Evolutionary conservation across 805 yeast species (phyloP).

Genomic region (Lipomyces mesembrius): DNA sequence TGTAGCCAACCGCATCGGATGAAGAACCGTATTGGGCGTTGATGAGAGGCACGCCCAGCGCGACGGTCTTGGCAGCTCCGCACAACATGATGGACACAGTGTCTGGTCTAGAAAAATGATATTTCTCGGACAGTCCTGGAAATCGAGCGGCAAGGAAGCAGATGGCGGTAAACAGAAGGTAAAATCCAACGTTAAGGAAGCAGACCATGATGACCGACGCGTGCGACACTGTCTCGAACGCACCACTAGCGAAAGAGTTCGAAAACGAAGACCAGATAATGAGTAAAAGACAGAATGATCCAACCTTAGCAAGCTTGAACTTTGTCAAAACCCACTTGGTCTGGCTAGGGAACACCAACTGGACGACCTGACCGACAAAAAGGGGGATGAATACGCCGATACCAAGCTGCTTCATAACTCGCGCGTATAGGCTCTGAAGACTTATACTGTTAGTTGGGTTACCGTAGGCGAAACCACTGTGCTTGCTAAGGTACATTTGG

Average conservation of each 20-base stretch:
- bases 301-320: conserved; percentile 69
- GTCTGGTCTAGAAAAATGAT: conserved; percentile 70
- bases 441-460: conserved; percentile 66
- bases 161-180: conserved; percentile 71
- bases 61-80: conserved; percentile 94
- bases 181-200: conserved; percentile 81
- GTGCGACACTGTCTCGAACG: conserved; percentile 72
- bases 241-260: conserved; percentile 75
- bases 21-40: conserved; percentile 78
- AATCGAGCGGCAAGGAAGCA: conserved; percentile 69
- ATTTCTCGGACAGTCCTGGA: conserved; percentile 53
- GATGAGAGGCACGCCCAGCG: conserved; percentile 83
- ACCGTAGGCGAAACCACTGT: conserved; percentile 69
- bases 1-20: conserved; percentile 59
- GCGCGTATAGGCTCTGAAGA: conserved; percentile 59
- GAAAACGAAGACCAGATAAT: conserved; percentile 59
- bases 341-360: conserved; percentile 68
- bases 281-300: conserved; percentile 76
- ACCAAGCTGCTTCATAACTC: conserved; percentile 88
- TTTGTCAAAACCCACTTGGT: conserved; percentile 63
- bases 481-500: conserved; percentile 64
- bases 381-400: conserved; percentile 81
- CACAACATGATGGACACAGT: conserved; percentile 81
- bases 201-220: conserved; percentile 74
- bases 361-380: conserved; percentile 85